phyloP scores from a whole-genome alignment of 192 early-diverging fungal species.

The Coemansia sp. region DNA sequence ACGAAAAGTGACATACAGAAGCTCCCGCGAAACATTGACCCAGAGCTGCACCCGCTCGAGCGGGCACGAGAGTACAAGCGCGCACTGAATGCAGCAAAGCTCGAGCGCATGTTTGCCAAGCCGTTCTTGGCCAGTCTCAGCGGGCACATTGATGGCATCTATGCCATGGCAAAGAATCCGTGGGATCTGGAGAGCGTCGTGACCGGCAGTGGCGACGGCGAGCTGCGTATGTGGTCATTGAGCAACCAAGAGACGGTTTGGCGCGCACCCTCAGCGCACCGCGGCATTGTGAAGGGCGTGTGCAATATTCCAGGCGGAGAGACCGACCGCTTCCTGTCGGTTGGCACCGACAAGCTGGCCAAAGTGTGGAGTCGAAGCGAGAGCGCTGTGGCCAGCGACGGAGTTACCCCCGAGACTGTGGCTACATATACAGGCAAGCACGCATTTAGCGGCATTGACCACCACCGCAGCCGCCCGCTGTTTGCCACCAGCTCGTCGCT shows the following conservation, averaged over 20 bases:
- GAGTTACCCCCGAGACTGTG: slow-evolving; percentile 53
- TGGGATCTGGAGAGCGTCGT: slow-evolving; percentile 75
- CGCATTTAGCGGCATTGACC: slow-evolving; percentile 82
- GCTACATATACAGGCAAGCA: slow-evolving; percentile 76
- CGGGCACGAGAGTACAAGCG: slow-evolving; percentile 92
- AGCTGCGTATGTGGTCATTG: slow-evolving; percentile 90
- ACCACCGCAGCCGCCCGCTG: slow-evolving; percentile 76
- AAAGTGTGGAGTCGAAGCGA: slow-evolving; percentile 84
- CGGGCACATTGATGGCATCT: slow-evolving; percentile 96
- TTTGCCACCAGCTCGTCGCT: slow-evolving; percentile 89
- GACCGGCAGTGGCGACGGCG: slow-evolving; percentile 94
- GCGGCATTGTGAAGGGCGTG: slow-evolving; percentile 84
- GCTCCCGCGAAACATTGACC: slow-evolving; percentile 85
- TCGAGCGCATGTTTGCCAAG: slow-evolving; percentile 95
- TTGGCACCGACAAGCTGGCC: slow-evolving; percentile 89
- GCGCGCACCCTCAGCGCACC: slow-evolving; percentile 69
- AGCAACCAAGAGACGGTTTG: slow-evolving; percentile 72
- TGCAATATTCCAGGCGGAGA: slow-evolving; percentile 61
- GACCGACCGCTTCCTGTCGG: slow-evolving; percentile 78
- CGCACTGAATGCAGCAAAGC: slow-evolving; percentile 89
- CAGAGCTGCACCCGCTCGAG: slow-evolving; percentile 90
- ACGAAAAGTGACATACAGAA: slow-evolving; percentile 83
- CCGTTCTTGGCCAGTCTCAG: slow-evolving; percentile 88
- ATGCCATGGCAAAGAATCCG: slow-evolving; percentile 93
- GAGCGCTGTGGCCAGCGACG: slow-evolving; percentile 25